Percentiles rank a stretch among this genome's conserved stretches.
Evolutionary conservation across 2,329 filamentous ascomycete genomes (phyloP).

Genomic region (Hymenoscyphus fructigenus): DNA sequence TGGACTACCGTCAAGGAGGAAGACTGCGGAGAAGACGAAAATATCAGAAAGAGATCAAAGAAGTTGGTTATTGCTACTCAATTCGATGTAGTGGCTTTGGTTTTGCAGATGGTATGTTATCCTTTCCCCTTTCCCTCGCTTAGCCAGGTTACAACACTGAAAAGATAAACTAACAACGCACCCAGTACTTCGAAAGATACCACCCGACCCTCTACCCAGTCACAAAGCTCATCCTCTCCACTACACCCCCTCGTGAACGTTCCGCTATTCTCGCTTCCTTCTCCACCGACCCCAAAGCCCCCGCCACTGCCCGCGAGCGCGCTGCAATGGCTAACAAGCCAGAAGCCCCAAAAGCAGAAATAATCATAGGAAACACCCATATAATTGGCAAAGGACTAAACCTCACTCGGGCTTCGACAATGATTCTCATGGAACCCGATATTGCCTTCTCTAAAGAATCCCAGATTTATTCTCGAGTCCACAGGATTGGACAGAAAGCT

Average conservation of each 20-base stretch:
- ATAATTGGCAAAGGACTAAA: conserved; percentile 15
- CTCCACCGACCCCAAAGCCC: conserved; percentile 12
- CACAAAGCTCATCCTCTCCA: conserved; percentile 15
- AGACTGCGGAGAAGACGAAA: conserved; percentile 5
- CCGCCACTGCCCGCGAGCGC: not conserved
- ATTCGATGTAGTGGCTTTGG: conserved; percentile 21
- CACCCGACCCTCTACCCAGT: conserved; percentile 11
- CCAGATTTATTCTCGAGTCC: conserved; percentile 17
- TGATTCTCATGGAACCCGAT: conserved; percentile 20
- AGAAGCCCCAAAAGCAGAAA: not conserved
- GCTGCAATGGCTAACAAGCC: not conserved
- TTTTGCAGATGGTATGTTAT: conserved; percentile 22
- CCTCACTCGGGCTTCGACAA: conserved; percentile 12
- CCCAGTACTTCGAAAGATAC: conserved; percentile 20
- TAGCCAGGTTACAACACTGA: too few relatives aligned
- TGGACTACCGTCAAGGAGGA: conserved; percentile 4
- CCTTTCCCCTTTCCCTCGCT: not conserved
- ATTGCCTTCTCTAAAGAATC: conserved; percentile 12
- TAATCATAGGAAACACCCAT: conserved; percentile 14
- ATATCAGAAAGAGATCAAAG: conserved; percentile 10
- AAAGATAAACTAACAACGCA: not conserved
- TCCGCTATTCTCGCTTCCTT: conserved; percentile 13
- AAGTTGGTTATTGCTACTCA: conserved; percentile 25
- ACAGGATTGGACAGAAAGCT: conserved; percentile 17
- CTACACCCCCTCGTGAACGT: conserved; percentile 7